Conservation (phyloP, 495 filamentous ascomycete genomes). For the Pyrenula massariospora region DNA sequence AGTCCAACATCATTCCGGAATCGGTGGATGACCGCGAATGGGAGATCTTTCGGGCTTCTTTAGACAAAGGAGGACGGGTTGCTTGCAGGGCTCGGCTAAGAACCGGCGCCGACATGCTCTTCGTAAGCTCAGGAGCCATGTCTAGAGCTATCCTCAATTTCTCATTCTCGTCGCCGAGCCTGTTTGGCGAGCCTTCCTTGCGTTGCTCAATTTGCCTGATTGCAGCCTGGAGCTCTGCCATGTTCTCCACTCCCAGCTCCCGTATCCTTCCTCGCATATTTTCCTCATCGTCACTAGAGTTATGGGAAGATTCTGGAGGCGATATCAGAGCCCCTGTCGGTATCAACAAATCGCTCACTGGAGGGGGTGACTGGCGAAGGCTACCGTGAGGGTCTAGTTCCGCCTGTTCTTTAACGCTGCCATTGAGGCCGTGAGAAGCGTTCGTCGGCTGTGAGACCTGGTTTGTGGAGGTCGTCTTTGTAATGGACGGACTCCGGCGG, state of each 20-base stretch:
- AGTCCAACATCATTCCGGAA: slow-evolving; percentile 37
- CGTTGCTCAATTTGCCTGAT: slow-evolving; percentile 67
- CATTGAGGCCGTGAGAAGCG: slow-evolving; percentile 6
- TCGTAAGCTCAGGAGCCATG: slow-evolving; percentile 7
- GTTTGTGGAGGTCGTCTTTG: slow-evolving; percentile 17
- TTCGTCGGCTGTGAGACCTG: slow-evolving; percentile 15
- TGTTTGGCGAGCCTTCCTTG: slow-evolving; percentile 47
- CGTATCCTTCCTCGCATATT: slow-evolving; percentile 33
- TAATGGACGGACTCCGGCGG: slow-evolving; percentile 48
- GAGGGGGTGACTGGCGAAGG: slow-evolving; percentile 70
- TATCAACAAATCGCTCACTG: slow-evolving; percentile 57
- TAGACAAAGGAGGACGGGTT: slow-evolving; percentile 28
- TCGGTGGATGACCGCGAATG: slow-evolving; percentile 85
- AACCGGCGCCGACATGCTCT: not conserved
- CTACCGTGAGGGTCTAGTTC: slow-evolving; percentile 42
- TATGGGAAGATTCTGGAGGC: slow-evolving; percentile 69
- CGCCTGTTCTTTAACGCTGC: slow-evolving; percentile 22
- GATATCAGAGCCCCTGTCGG: slow-evolving; percentile 74
- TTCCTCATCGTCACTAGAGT: slow-evolving; percentile 78
- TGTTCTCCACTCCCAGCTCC: slow-evolving; percentile 37
- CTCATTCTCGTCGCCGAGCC: slow-evolving; percentile 23
- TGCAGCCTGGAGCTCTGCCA: slow-evolving; percentile 72
- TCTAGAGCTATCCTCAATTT: slow-evolving; percentile 23
- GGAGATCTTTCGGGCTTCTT: slow-evolving; percentile 53
- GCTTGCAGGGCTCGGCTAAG: slow-evolving; percentile 7